Conservation (phyloP, 2,329 filamentous ascomycete species). For the Penicillium nordicum region DNA sequence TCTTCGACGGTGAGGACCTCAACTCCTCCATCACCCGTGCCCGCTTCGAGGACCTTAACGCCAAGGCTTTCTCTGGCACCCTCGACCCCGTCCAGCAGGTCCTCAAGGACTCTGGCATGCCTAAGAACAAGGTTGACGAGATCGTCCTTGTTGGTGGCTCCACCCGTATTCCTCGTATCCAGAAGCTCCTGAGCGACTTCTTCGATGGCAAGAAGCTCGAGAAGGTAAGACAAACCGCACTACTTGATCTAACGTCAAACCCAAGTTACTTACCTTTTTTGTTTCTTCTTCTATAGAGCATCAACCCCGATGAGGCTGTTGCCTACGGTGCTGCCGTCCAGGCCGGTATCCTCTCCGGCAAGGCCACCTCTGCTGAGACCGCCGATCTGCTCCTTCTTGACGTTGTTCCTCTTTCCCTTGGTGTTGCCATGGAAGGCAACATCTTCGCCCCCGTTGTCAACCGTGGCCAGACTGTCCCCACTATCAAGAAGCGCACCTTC, state of each 20-base stretch:
- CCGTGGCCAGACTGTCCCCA: conserved; percentile 72
- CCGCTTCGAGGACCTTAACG: conserved; percentile 97
- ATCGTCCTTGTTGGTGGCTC: conserved; percentile 98
- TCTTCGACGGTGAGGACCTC: conserved; percentile 98
- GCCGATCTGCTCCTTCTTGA: conserved; percentile 92
- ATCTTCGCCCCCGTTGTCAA: conserved; percentile 94
- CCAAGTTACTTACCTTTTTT: conserved; percentile 4
- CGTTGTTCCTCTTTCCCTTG: conserved; percentile 91
- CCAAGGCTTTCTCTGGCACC: conserved; percentile 89
- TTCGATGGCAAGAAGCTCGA: conserved; percentile 99
- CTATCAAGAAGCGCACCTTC: conserved; percentile 82
- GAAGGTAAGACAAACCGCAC: conserved; percentile 54
- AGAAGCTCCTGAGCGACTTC: conserved; percentile 98
- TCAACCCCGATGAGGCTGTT: conserved; percentile 99
- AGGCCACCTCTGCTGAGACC: conserved; percentile 93
- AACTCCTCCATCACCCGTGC: conserved; percentile 96
- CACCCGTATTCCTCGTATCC: conserved; percentile 97
- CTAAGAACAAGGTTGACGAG: conserved; percentile 93
- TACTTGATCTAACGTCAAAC: background rate
- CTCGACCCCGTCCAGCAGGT: conserved; percentile 95
- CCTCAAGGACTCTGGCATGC: conserved; percentile 82
- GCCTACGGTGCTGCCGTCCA: conserved; percentile 98
- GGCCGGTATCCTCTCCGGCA: conserved; percentile 96
- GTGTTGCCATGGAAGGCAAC: conserved; percentile 99
- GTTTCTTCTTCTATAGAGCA: conserved; percentile 54